Percentiles rank a stretch among this genome's conserved stretches.
phyloP scores from a whole-genome alignment of 225 moss, liverwort and hornwort genomes.

The Polytrichum formosum region DNA sequence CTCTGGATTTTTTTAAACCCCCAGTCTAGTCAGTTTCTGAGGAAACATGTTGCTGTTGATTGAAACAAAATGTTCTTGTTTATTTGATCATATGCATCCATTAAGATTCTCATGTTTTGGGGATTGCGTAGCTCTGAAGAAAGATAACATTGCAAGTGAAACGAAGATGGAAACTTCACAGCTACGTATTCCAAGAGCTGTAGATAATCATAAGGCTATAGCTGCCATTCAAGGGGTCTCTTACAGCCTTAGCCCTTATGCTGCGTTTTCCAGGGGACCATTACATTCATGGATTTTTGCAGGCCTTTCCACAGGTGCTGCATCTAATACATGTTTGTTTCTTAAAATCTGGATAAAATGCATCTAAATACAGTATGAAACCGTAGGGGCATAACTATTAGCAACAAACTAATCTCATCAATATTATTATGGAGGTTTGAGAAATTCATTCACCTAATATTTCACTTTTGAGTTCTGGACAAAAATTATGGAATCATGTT shows the following conservation, averaged over 20 bases:
- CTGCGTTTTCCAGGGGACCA: slow-evolving; percentile 27
- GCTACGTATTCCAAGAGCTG: slow-evolving; percentile 13
- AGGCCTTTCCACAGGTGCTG: slow-evolving; percentile 47
- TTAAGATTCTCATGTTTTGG: not conserved
- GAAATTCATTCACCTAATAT: not conserved
- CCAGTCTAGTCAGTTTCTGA: no score
- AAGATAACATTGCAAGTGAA: slow-evolving; percentile 24
- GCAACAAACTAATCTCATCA: not conserved
- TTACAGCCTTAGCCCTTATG: slow-evolving; percentile 24
- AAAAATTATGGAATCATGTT: no score
- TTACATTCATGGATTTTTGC: slow-evolving; percentile 39
- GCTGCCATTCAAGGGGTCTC: slow-evolving; percentile 20
- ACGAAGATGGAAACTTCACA: slow-evolving; percentile 24
- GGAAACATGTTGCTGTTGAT: not conserved
- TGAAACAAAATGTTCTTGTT: not conserved
- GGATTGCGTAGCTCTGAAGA: slow-evolving; percentile 22
- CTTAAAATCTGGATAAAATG: no score
- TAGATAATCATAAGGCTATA: slow-evolving; percentile 34
- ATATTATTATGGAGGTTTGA: not conserved
- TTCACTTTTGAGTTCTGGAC: no score
- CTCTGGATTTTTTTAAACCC: slow-evolving; percentile 21
- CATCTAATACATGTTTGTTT: slow-evolving; percentile 11
- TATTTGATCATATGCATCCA: not conserved
- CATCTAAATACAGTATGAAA: no score
- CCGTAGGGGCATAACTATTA: no score